Base-by-base conservation (phyloP, 202 grass and related monocot genomes). In the Carex arenaria region DNA sequence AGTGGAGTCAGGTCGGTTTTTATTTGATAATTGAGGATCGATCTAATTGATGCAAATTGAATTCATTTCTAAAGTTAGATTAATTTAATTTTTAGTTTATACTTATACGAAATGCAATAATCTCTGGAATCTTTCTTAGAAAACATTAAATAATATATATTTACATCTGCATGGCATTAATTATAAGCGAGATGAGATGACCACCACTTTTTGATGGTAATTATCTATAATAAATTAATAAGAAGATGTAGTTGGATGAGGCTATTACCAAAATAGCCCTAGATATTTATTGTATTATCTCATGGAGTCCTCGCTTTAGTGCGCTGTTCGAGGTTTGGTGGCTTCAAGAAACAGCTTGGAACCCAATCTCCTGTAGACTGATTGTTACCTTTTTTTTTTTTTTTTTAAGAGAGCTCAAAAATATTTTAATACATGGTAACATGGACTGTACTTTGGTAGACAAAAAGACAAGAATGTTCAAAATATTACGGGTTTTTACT, bases 251-350 rank as follows among this genome's bases (percentile, higher is more conserved):
- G 28, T 77, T 76, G 7, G 38, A 40, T 40, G 38, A 40, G 28
- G 26, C 18, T 19, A 73, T 84, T 60, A 84, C 82, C 30, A 61
- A 84, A 84, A 84, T 62, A 84, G 30, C 67, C 47, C 55, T 57
- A 62, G 67, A 84, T 75, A 84, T 75, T 84, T 84, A 28, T 80
- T 62, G n/a, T 69, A 1, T 40, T 4, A 49, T 51, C 63, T 61
- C 10, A 13, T 6, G 7, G 28, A 36, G 14, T 40, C 38, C 47
- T 75, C 23, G 18, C 54, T 2, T 40, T 1, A 17, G 42, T 22
- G 26, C 4, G 67, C 67, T 70, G 38, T 70, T 52, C 43, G 49
- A 74, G 20, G 72, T 26, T 30, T 53, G 23, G 10, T 75, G 72
- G 72, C 15, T 32, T 32, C 20, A 75, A 75, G n/a, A 75, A 75